Conservation (phyloP, 2,329 filamentous ascomycete genomes). For the Fusarium secorum region DNA sequence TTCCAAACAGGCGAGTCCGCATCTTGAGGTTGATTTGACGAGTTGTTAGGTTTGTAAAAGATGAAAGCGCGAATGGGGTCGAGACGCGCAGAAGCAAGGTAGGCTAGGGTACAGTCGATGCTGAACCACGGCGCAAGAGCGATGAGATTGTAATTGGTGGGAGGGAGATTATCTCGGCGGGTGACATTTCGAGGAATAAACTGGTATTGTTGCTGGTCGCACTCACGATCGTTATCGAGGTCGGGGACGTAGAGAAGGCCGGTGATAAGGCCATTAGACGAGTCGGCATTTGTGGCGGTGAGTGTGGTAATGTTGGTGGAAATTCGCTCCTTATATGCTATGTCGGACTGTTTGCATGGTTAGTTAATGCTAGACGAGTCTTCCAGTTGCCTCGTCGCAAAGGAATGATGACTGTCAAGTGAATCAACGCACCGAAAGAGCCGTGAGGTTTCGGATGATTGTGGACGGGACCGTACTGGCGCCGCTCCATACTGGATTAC, state of each 20-base stretch:
- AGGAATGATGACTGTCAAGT: not conserved
- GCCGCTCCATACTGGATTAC: slow-evolving; percentile 64
- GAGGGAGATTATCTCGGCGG: slow-evolving; percentile 71
- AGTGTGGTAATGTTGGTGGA: slow-evolving; percentile 75
- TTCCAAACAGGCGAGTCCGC: slow-evolving; percentile 73
- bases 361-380: slow-evolving; percentile 18
- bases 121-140: slow-evolving; percentile 89
- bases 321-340: slow-evolving; percentile 63
- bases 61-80: slow-evolving; percentile 70
- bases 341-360: slow-evolving; percentile 48
- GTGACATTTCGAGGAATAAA: slow-evolving; percentile 81
- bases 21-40: slow-evolving; percentile 69
- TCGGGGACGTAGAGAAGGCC: slow-evolving; percentile 89
- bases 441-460: slow-evolving; percentile 65
- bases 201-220: slow-evolving; percentile 67
- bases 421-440: slow-evolving; percentile 57
- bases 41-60: slow-evolving; percentile 67
- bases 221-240: slow-evolving; percentile 65
- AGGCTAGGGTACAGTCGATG: slow-evolving; percentile 74
- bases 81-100: slow-evolving; percentile 67
- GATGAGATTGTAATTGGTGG: slow-evolving; percentile 75
- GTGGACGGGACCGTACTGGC: slow-evolving; percentile 60
- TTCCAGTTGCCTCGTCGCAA: not conserved
- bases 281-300: slow-evolving; percentile 70
- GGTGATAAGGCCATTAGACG: slow-evolving; percentile 67